phyloP scores from a whole-genome alignment of 192 early-diverging fungal species.

The Backusella circina region DNA sequence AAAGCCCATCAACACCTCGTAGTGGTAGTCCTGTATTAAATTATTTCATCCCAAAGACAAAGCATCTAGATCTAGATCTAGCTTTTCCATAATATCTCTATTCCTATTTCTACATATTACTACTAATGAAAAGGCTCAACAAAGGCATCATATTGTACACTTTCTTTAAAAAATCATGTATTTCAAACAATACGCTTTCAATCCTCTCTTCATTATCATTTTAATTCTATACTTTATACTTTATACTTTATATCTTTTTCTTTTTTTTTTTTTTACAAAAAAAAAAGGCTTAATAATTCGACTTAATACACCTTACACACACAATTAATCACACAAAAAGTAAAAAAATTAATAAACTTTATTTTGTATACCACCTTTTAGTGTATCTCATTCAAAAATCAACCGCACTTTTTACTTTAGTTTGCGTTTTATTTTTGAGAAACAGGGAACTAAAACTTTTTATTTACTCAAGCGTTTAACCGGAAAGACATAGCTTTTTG shows the following conservation, averaged over 20 bases:
- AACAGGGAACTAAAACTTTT: not conserved
- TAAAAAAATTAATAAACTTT: not conserved
- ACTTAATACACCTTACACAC: not conserved
- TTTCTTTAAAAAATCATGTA: not conserved
- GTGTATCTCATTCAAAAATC: not conserved
- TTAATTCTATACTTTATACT: not conserved
- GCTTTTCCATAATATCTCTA: not conserved
- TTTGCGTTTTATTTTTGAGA: not conserved
- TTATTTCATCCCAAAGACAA: not conserved
- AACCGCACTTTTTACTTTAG: not conserved
- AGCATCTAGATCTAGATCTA: not conserved
- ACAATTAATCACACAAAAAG: not conserved
- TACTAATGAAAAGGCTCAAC: not conserved
- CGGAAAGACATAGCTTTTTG: not conserved
- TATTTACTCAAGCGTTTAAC: not conserved
- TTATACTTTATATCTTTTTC: no score
- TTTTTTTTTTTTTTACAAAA: not conserved
- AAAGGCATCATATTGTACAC: not conserved
- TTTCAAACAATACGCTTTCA: not conserved
- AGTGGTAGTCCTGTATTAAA: slow-evolving; percentile 13
- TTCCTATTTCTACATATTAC: not conserved
- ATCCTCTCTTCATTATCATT: not conserved
- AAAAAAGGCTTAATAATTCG: not conserved
- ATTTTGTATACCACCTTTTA: not conserved
- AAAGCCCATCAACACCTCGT: slow-evolving; percentile 5